Conservation (phyloP, 2,329 filamentous ascomycete genomes). For the Pseudogymnoascus destructans region DNA sequence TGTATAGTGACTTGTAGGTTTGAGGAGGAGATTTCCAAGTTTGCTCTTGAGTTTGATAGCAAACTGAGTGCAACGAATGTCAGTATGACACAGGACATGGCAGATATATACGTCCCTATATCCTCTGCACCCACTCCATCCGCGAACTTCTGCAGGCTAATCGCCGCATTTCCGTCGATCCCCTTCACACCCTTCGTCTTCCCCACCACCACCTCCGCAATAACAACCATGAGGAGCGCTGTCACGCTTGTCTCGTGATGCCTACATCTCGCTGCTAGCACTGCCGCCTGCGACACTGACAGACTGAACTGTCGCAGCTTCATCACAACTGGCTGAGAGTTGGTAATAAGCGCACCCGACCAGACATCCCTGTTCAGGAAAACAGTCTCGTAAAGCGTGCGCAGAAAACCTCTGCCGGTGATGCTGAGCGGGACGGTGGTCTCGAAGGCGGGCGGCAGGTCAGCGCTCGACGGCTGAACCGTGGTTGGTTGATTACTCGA, state of each 20-base stretch:
- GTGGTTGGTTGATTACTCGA: conserved; percentile 25
- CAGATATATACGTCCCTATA: neutral
- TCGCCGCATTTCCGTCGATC: neutral
- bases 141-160: neutral
- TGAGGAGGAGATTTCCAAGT: no score
- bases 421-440: neutral
- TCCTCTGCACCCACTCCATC: neutral
- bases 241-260: neutral
- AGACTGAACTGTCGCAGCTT: neutral
- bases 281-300: neutral
- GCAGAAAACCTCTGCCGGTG: conserved; percentile 15
- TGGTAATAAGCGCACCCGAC: neutral
- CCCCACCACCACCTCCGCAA: neutral
- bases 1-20: no score
- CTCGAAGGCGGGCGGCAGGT: neutral
- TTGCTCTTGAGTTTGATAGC: no score
- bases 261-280: neutral
- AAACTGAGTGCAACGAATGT: no score
- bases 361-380: conserved; percentile 22
- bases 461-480: neutral
- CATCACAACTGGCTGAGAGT: neutral
- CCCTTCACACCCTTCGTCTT: neutral
- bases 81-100: no score
- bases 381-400: conserved; percentile 23
- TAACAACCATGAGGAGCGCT: neutral